Percentiles rank a stretch among this genome's conserved stretches.
These are phyloP conservation scores for Pseudogymnoascus sp. DNA, from an alignment of 2,329 filamentous ascomycete species.

Conservation along the genomic window DNA sequence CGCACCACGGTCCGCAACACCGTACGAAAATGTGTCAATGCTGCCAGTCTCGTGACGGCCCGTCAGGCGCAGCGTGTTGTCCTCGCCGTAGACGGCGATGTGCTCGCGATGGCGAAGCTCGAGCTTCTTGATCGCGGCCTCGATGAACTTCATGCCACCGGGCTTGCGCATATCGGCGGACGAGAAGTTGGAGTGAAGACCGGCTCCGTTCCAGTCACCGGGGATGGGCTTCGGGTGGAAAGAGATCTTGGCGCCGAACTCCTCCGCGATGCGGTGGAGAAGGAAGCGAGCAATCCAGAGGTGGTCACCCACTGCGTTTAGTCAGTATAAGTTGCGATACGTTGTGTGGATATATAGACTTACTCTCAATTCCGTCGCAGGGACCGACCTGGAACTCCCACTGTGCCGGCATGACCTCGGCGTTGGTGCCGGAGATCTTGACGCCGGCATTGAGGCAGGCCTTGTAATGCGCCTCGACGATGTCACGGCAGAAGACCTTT, in stretches of 20 bases:
- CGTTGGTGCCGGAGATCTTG: constrained; percentile 96
- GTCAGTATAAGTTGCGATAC: constrained; percentile 23
- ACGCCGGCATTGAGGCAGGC: constrained; percentile 77
- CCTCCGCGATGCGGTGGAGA: constrained; percentile 85
- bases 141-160: constrained; percentile 93
- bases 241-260: constrained; percentile 93
- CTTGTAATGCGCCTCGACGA: constrained; percentile 92
- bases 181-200: constrained; percentile 90
- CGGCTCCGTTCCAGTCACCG: constrained; percentile 95
- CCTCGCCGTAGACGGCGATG: constrained; percentile 92
- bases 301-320: constrained; percentile 72
- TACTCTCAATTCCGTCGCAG: constrained; percentile 75
- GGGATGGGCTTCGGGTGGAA: constrained; percentile 93
- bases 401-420: constrained; percentile 96
- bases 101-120: constrained; percentile 72
- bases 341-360: constrained; percentile 30
- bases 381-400: constrained; percentile 98
- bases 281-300: constrained; percentile 92
- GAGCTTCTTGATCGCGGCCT: constrained; percentile 77
- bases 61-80: constrained; percentile 90
- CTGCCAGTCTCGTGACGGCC: constrained; percentile 89
- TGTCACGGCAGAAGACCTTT: constrained; percentile 96
- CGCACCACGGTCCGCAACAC: constrained; percentile 91
- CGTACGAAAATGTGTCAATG: constrained; percentile 90
- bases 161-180: constrained; percentile 82